Evolutionary conservation across 148 eudicot species (phyloP).

Genomic region (Persicaria tinctoria): DNA sequence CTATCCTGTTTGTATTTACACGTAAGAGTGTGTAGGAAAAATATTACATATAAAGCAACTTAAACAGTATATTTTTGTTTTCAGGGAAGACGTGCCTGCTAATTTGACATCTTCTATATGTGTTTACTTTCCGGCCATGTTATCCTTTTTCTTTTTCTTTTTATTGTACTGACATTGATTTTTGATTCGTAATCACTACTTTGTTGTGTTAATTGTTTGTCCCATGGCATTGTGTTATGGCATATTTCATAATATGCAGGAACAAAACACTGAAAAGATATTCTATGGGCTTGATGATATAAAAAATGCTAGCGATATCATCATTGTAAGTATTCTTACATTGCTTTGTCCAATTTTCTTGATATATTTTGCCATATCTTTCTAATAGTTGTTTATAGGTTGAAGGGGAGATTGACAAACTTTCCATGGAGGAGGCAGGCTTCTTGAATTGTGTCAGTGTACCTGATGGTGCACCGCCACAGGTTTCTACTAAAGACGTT

Average conservation of each 20-base stretch:
- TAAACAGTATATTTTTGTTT: background rate
- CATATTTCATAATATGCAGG: conserved; percentile 38
- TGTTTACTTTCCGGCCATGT: background rate
- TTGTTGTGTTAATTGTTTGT: background rate
- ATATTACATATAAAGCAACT: background rate
- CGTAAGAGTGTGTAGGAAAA: background rate
- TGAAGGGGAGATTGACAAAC: conserved; percentile 98
- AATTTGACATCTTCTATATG: background rate
- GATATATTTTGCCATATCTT: background rate
- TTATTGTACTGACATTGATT: background rate
- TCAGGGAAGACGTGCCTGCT: background rate
- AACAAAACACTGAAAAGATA: conserved; percentile 60
- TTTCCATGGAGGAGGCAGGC: conserved; percentile 98
- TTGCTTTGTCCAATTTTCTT: background rate
- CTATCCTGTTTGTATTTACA: background rate
- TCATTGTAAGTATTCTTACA: conserved; percentile 46
- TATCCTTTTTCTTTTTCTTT: background rate
- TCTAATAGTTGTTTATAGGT: conserved; percentile 40
- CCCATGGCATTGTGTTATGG: background rate
- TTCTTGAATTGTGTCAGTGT: conserved; percentile 88
- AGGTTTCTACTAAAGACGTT: conserved; percentile 59
- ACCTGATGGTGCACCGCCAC: conserved; percentile 93
- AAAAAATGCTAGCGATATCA: conserved; percentile 51
- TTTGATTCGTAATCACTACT: background rate
- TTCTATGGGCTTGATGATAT: conserved; percentile 94